Percentiles rank a stretch among this genome's conserved stretches.
phyloP scores from a whole-genome alignment of 2,329 filamentous ascomycete species.

The Xylariales sp. region DNA sequence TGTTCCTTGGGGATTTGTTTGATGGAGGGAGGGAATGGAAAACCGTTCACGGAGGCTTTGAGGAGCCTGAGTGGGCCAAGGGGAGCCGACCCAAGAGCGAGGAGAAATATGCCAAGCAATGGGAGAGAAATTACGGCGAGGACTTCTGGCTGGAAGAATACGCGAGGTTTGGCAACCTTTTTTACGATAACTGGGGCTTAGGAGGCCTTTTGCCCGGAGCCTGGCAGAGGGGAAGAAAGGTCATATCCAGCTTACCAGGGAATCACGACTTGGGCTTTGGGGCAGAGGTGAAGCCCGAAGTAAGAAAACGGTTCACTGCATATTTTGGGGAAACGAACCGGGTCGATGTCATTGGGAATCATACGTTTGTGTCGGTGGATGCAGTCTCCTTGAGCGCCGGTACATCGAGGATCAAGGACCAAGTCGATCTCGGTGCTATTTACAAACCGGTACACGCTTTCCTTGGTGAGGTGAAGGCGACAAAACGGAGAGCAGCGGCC shows the following conservation, averaged over 20 bases:
- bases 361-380: constrained; percentile 91
- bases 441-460: constrained; percentile 76
- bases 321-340: constrained; percentile 91
- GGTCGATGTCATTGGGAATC: constrained; percentile 88
- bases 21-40: constrained; percentile 96
- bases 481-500: constrained; percentile 63
- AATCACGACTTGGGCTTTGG: constrained; percentile 96
- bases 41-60: constrained; percentile 56
- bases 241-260: constrained; percentile 82
- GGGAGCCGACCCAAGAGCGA: constrained; percentile 48
- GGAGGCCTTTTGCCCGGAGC: constrained; percentile 48
- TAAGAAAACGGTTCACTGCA: constrained; percentile 76
- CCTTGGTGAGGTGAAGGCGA: constrained; percentile 58
- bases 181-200: constrained; percentile 65
- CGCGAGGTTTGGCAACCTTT: constrained; percentile 77
- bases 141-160: constrained; percentile 86
- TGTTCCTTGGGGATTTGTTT: constrained; percentile 92
- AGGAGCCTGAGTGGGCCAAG: constrained; percentile 55
- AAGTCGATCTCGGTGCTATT: constrained; percentile 54
- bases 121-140: constrained; percentile 72
- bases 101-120: constrained; percentile 54
- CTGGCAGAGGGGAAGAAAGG: constrained; percentile 64
- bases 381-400: constrained; percentile 79
- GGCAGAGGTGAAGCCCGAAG: constrained; percentile 72
- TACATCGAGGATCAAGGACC: constrained; percentile 45